phyloP scores from a whole-genome alignment of 805 yeast species.

The Candida hispaniensis region DNA sequence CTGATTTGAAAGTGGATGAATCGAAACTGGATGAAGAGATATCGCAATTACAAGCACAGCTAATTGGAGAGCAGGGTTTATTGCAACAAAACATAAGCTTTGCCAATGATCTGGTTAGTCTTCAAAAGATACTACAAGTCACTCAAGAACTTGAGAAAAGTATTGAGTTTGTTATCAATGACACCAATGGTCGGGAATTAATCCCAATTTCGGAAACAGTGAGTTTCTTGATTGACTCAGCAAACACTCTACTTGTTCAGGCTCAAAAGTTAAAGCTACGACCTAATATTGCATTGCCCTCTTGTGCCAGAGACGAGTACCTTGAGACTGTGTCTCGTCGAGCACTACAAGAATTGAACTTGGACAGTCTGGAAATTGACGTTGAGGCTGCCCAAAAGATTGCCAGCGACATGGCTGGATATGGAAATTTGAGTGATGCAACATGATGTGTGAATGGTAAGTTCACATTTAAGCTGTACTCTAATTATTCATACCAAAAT shows the following conservation, averaged over 20 bases:
- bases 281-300: constrained; percentile 1
- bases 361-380: too few species aligned
- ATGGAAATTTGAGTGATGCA: too few species aligned
- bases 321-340: constrained; percentile 9
- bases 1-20: constrained; percentile 6
- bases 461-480: too few species aligned
- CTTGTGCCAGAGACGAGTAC: constrained; percentile 9
- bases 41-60: constrained; percentile 16
- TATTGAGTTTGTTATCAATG: constrained; percentile 1
- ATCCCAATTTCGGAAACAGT: constrained; percentile 9
- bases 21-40: constrained; percentile 19
- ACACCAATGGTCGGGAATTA: not conserved
- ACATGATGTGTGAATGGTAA: too few species aligned
- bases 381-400: too few species aligned
- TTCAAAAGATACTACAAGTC: constrained; percentile 2
- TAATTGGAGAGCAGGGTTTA: constrained; percentile 9
- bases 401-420: too few species aligned
- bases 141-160: constrained; percentile 1
- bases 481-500: too few species aligned
- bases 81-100: constrained; percentile 8
- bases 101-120: constrained; percentile 3
- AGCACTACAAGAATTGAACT: too few species aligned
- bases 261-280: constrained; percentile 1
- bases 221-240: constrained; percentile 8
- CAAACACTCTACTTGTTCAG: constrained; percentile 1